A percentile compares a stretch with the other conserved stretches of the same genome.
Conservation (phyloP, 2,329 filamentous ascomycete species). For the Colletotrichum higginsianum region DNA sequence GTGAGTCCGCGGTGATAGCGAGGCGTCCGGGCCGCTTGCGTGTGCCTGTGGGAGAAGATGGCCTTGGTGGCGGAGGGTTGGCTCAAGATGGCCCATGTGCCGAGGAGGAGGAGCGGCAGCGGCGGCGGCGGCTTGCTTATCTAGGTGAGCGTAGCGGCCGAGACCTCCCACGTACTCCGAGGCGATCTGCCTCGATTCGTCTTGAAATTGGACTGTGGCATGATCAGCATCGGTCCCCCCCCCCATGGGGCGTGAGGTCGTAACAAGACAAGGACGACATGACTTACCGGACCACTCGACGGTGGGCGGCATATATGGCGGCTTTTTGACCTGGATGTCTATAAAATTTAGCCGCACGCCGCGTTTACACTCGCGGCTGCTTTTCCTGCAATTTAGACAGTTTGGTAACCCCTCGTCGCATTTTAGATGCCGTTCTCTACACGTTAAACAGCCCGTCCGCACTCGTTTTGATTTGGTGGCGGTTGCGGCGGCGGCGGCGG, state of each 20-base stretch:
- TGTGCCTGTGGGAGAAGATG: slow-evolving; percentile 41
- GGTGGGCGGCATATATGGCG: slow-evolving; percentile 73
- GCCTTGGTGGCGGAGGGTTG: slow-evolving; percentile 47
- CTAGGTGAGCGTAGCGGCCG: slow-evolving; percentile 76
- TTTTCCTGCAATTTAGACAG: slow-evolving; percentile 88
- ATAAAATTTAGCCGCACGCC: slow-evolving; percentile 93
- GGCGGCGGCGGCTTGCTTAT: slow-evolving; percentile 48
- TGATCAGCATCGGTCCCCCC: too few species aligned
- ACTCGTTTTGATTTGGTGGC: slow-evolving; percentile 83
- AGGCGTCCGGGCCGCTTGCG: slow-evolving; percentile 30
- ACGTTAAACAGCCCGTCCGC: slow-evolving; percentile 91
- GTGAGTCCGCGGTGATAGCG: slow-evolving; percentile 34
- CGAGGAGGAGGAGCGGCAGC: slow-evolving; percentile 44
- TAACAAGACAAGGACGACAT: too few species aligned
- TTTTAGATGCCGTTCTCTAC: slow-evolving; percentile 89
- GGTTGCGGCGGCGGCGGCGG: slow-evolving; percentile 39
- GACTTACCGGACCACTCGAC: slow-evolving; percentile 75
- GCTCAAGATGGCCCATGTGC: slow-evolving; percentile 45
- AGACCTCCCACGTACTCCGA: slow-evolving; percentile 89
- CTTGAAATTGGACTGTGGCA: slow-evolving; percentile 81
- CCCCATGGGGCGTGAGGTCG: too few species aligned
- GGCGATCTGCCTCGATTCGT: slow-evolving; percentile 91
- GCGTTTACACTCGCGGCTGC: slow-evolving; percentile 86
- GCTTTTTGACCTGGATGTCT: slow-evolving; percentile 81
- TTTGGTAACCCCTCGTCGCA: slow-evolving; percentile 82